phyloP scores from a whole-genome alignment of 1,284 basidiomycete species.

The Ustilago tritici region DNA sequence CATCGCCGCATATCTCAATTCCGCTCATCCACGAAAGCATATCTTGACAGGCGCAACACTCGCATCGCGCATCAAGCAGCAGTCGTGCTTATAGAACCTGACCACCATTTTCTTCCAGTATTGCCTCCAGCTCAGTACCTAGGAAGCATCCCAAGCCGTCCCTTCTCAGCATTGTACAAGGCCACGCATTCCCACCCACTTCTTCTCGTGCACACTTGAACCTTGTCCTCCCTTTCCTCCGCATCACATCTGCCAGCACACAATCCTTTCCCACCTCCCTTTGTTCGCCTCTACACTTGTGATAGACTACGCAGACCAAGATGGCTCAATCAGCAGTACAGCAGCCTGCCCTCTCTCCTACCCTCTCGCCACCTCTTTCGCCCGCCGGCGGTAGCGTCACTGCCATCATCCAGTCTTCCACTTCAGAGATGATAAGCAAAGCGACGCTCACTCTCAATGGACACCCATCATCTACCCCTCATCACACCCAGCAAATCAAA shows the following conservation, averaged over 20 bases:
- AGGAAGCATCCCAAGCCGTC: conserved; percentile 1
- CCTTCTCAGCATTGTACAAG: conserved; percentile 1
- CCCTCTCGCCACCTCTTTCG: conserved; percentile 43
- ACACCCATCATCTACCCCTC: conserved; percentile 8
- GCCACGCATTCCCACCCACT: neutral
- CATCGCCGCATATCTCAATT: neutral
- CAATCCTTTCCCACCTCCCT: neutral
- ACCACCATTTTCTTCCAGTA: neutral
- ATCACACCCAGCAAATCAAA: conserved; percentile 15
- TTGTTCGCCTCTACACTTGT: neutral
- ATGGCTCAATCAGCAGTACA: conserved; percentile 49
- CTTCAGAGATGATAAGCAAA: conserved; percentile 12
- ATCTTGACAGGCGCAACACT: neutral
- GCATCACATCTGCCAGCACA: neutral
- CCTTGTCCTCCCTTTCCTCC: neutral
- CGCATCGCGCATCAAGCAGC: neutral
- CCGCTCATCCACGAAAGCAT: neutral
- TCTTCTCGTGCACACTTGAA: neutral
- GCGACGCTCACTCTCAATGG: conserved; percentile 1
- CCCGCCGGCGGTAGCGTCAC: conserved; percentile 15
- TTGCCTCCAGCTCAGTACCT: conserved; percentile 11
- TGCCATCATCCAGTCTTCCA: conserved; percentile 16
- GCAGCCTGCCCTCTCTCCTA: conserved; percentile 28
- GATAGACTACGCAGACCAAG: neutral
- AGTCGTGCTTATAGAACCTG: neutral